phyloP scores from a whole-genome alignment of 2,329 filamentous ascomycete species.

The Ampelomyces quisqualis region DNA sequence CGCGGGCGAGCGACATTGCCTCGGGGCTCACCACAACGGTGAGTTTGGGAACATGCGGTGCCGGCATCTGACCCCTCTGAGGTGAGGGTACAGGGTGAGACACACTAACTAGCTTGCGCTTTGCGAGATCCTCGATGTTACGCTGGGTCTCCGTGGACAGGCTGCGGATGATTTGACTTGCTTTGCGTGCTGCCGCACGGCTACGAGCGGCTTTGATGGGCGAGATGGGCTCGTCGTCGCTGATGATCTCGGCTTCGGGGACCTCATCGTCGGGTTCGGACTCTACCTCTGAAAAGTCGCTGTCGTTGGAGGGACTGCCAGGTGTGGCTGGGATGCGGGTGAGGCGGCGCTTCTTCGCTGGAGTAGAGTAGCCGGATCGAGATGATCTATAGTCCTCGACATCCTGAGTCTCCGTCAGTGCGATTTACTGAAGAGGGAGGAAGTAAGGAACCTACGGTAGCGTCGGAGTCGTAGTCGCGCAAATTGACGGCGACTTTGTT shows the following conservation, averaged over 20 bases:
- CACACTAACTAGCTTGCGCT: neutral
- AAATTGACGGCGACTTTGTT: slow-evolving; percentile 9
- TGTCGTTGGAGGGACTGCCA: slow-evolving; percentile 12
- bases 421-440: neutral
- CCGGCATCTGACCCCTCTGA: neutral
- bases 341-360: slow-evolving; percentile 15
- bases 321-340: slow-evolving; percentile 1
- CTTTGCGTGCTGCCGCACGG: slow-evolving; percentile 14
- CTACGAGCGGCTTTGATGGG: slow-evolving; percentile 1
- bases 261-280: slow-evolving; percentile 15
- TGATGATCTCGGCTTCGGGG: slow-evolving; percentile 3
- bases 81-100: neutral
- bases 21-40: slow-evolving; percentile 5
- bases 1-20: slow-evolving; percentile 8
- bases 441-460: slow-evolving; percentile 4
- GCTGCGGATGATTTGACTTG: slow-evolving; percentile 13
- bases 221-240: slow-evolving; percentile 1
- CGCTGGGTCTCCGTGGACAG: slow-evolving; percentile 5
- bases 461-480: slow-evolving; percentile 7
- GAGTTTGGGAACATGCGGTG: neutral
- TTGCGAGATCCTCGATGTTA: slow-evolving; percentile 2
- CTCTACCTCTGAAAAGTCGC: slow-evolving; percentile 17
- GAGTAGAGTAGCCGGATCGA: slow-evolving; percentile 6
- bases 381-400: slow-evolving; percentile 5
- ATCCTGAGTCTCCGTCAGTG: slow-evolving; percentile 9